These are phyloP conservation scores for Pachysandra terminalis DNA, from an alignment of 164 flowering plant genomes.

Conservation along the genomic window DNA sequence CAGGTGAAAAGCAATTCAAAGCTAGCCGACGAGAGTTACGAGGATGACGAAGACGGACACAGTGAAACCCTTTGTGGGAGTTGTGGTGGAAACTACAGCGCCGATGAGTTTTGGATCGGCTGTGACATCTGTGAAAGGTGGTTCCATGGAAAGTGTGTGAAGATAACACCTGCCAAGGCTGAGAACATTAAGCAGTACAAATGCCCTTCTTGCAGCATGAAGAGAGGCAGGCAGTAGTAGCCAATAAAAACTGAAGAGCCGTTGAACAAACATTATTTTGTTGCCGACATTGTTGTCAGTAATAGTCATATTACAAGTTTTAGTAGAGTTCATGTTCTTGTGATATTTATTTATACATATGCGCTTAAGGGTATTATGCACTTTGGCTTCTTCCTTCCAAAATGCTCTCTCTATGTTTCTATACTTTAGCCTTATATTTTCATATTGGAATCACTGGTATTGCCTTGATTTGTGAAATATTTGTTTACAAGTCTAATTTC, in stretches of 20 bases:
- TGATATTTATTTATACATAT: too few relatives aligned
- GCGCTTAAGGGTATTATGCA: too few relatives aligned
- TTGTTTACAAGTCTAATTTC: not conserved
- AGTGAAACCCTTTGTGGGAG: conserved; percentile 45
- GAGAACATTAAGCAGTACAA: conserved; percentile 47
- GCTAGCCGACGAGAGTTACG: conserved; percentile 27
- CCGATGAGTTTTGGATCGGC: conserved; percentile 51
- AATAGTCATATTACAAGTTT: not conserved
- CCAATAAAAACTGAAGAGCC: not conserved
- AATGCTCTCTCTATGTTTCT: too few relatives aligned
- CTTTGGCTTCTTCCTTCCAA: too few relatives aligned
- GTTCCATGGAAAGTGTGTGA: conserved; percentile 56
- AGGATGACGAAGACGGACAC: conserved; percentile 47
- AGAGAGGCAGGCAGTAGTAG: conserved; percentile 35
- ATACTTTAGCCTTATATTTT: not conserved
- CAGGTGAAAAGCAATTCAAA: conserved; percentile 24
- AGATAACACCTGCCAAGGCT: conserved; percentile 53
- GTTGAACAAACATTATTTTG: not conserved
- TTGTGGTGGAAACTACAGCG: conserved; percentile 42
- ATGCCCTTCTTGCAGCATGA: conserved; percentile 48
- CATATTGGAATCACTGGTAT: not conserved
- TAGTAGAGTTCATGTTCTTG: not conserved
- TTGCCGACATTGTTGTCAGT: not conserved
- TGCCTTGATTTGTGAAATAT: not conserved
- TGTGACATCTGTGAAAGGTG: conserved; percentile 51